Evolutionary conservation across 2,329 filamentous ascomycete genomes (phyloP).

Genomic region (Clarireedia hainanense): DNA sequence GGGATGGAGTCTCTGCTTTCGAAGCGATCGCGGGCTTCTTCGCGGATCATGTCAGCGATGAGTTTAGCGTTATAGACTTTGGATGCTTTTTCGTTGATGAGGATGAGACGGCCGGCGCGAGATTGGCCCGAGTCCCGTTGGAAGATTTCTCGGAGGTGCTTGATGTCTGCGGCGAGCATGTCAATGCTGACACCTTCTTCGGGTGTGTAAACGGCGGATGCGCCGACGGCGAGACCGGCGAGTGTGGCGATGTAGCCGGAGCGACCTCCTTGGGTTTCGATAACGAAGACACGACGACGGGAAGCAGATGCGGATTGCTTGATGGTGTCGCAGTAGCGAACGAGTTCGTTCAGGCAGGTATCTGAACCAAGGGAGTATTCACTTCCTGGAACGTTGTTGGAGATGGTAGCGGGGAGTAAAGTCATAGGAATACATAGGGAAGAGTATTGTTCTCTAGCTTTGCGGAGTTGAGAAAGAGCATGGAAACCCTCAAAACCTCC

Average conservation of each 20-base stretch:
- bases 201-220: conserved; percentile 88
- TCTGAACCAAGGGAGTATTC: conserved; percentile 97
- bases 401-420: conserved; percentile 91
- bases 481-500: conserved; percentile 98
- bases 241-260: conserved; percentile 92
- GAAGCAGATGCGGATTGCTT: conserved; percentile 94
- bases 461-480: conserved; percentile 76
- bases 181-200: conserved; percentile 92
- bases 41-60: conserved; percentile 90
- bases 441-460: conserved; percentile 69
- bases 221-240: conserved; percentile 84
- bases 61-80: conserved; percentile 86
- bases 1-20: conserved; percentile 88
- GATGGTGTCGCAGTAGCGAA: conserved; percentile 94
- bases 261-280: conserved; percentile 92
- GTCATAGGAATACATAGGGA: conserved; percentile 89
- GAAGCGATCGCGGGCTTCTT: conserved; percentile 86
- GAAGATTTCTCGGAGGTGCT: conserved; percentile 81
- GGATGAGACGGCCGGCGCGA: conserved; percentile 83
- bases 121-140: conserved; percentile 77
- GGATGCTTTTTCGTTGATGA: conserved; percentile 94
- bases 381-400: conserved; percentile 95
- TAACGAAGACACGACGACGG: conserved; percentile 88
- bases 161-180: conserved; percentile 87
- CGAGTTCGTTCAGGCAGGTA: conserved; percentile 90